phyloP scores from a whole-genome alignment of 2,329 filamentous ascomycete genomes.

The Xylariomycetidae sp. region DNA sequence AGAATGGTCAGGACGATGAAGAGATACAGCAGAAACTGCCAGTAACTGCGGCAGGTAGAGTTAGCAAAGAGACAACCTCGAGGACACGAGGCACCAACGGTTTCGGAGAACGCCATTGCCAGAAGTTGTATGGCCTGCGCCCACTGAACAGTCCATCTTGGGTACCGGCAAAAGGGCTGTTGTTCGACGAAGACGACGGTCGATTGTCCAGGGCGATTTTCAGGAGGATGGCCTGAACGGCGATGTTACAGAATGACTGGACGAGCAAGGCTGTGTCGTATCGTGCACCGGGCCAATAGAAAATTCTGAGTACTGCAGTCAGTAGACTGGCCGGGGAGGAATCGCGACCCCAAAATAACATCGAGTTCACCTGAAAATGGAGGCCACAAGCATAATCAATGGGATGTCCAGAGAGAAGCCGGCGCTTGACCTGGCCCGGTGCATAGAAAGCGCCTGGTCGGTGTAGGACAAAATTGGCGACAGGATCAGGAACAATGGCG shows the following conservation, averaged over 20 bases:
- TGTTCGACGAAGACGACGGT: slow-evolving; percentile 52
- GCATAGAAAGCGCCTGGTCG: slow-evolving; percentile 61
- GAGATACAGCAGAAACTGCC: slow-evolving; percentile 69
- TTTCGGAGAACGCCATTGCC: slow-evolving; percentile 71
- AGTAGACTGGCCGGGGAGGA: slow-evolving; percentile 1
- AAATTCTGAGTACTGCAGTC: slow-evolving; percentile 42
- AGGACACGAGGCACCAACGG: slow-evolving; percentile 41
- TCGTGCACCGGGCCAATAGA: slow-evolving; percentile 62
- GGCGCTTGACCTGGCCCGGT: slow-evolving; percentile 56
- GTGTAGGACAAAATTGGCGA: slow-evolving; percentile 60
- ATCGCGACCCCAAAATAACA: too few species aligned
- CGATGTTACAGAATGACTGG: slow-evolving; percentile 61
- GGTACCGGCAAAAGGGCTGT: slow-evolving; percentile 59
- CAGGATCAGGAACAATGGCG: slow-evolving; percentile 57
- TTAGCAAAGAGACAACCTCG: slow-evolving; percentile 15
- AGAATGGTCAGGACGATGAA: slow-evolving; percentile 53
- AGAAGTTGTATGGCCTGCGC: slow-evolving; percentile 68
- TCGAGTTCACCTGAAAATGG: slow-evolving; percentile 49
- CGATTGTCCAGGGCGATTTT: slow-evolving; percentile 65
- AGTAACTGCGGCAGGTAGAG: slow-evolving; percentile 51
- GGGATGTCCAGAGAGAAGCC: slow-evolving; percentile 68
- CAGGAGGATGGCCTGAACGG: slow-evolving; percentile 56
- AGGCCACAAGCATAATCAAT: slow-evolving; percentile 66
- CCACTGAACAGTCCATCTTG: slow-evolving; percentile 34
- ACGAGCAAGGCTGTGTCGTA: slow-evolving; percentile 59